A percentile compares a stretch with the other conserved stretches of the same genome.
These are phyloP conservation scores for Termitomyces sp. DNA, from an alignment of 768 basidiomycete species.

Conservation along the genomic window DNA sequence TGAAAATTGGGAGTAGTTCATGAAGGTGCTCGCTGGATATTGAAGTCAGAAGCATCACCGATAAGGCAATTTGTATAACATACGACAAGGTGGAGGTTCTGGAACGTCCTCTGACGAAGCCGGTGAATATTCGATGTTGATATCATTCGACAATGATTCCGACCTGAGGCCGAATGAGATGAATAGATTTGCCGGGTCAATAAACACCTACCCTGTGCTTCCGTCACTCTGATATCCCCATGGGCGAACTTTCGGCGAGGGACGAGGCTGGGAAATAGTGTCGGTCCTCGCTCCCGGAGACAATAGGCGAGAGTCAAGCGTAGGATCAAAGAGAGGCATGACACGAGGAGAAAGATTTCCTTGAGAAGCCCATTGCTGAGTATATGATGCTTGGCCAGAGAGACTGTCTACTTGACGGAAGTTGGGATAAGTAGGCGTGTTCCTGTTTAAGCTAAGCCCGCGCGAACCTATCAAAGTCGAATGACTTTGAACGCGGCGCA, in stretches of 20 bases:
- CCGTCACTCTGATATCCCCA: slow-evolving; percentile 19
- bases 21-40: background rate
- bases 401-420: slow-evolving; percentile 4
- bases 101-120: slow-evolving; percentile 17
- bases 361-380: slow-evolving; percentile 8
- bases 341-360: slow-evolving; percentile 7
- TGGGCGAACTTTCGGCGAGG: slow-evolving; percentile 13
- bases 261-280: background rate
- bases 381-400: slow-evolving; percentile 5
- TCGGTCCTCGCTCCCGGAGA: slow-evolving; percentile 7
- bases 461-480: slow-evolving; percentile 15
- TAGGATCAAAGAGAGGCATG: slow-evolving; percentile 1
- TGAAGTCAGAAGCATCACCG: background rate
- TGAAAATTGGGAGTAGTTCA: slow-evolving; percentile 1
- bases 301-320: slow-evolving; percentile 4
- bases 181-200: background rate
- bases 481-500: slow-evolving; percentile 21
- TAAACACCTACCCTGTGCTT: slow-evolving; percentile 17
- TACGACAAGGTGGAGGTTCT: slow-evolving; percentile 10
- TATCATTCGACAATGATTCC: slow-evolving; percentile 13
- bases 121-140: slow-evolving; percentile 15
- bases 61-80: slow-evolving; percentile 2
- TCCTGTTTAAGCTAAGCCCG: background rate
- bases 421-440: slow-evolving; percentile 1
- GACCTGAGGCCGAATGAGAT: slow-evolving; percentile 7